Evolutionary conservation across 2,329 filamentous ascomycete species (phyloP), one percentile per base, ranked within the genome.

Genomic region (Colletotrichum cordylinicola): DNA sequence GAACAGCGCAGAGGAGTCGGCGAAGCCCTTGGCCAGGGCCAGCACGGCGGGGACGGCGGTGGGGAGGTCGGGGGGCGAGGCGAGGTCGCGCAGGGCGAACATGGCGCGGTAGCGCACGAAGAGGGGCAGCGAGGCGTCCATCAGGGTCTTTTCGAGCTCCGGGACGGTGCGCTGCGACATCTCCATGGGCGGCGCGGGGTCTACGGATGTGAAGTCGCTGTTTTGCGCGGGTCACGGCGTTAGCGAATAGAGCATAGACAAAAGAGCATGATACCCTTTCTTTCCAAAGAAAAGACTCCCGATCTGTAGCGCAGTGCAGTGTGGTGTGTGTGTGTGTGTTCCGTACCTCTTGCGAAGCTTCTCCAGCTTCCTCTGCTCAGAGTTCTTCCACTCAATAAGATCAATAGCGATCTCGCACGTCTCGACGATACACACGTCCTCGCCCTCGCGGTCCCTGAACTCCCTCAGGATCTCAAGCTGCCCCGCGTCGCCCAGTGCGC

Each of bases 361-460:
- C 86, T 98, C 96, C 58, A 87, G 86, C 83, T 93, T 93, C 78
- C 91, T 89, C 80, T 91, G 88, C 81, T 93, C 91, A 3, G 93
- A 95, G 81, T 95, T 94, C 85, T 97, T 95, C 96, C 97, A 99
- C 84, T 96, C 90, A 82, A 99, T 98, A 79, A 97, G 92, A 81
- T 96, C 96, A 73, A 98, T 94, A 8, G 98, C 96, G 83, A 99
- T 97, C 83, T 99, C 97, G 84, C 97, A 99, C 1, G 97, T 99
- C 89, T 99, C 96, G 56, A 91, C 91, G n/a, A 99, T 93, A 52
- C 96, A 94, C 33, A 94, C 92, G 39, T 93, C 90, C 86, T 98
- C 96, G 21, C 91, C 92, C 77, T 89, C 86, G 78, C 95, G 92
- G 82, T 98, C 94, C 77, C 95, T 91, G 82, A 95, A 91, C 78